Base-by-base conservation (phyloP, 495 filamentous ascomycete species). In the Aspergillus sparsus region DNA sequence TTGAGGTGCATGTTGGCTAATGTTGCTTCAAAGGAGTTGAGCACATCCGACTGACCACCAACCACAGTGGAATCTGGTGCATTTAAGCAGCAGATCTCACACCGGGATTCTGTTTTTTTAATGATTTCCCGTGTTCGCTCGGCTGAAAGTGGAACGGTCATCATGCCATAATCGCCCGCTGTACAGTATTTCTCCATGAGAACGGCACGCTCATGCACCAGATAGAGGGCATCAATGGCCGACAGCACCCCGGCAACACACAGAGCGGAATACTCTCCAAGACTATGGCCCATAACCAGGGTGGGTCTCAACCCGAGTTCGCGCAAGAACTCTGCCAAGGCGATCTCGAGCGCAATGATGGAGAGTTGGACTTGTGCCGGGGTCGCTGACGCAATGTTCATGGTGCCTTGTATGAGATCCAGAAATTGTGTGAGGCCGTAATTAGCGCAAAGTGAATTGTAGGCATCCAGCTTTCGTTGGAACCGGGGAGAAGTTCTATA, bases 61-160 rank as follows among this genome's bases (percentile, higher is more conserved):
- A 89, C 66, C 4, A 89, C 87, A 1, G 82, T 87, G 62, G 87
- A 85, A 15, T 71, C 64, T 0, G 79, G 80, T 6, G 83, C 81
- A 54, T 89, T 89, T 62, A 85, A 75, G 68, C 87, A 89, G 18
- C 85, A 81, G 50, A 88, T 68, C 32, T 81, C 61, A n/a, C 53
- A 63, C 9, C n/a, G 15, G 15, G 44, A 47, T 21, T 18, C n/a
- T 80, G 49, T 77, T 73, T 18, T 21, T 21, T 47, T 18, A 0
- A 47, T 16, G 1, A 7, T 21, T 21, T 47, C 16, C 7, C 44
- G 44, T 21, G 44, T 21, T 18, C 10, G n/a, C 44, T 47, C 13
- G 27, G 44, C 44, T 21, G 44, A 47, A 21, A 47, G n/a, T 21
- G 44, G 15, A 27, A 83, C 76, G 37, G 86, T 81, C 46, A 88